Base-by-base conservation (phyloP, 345 rosid genomes). In the Abelmoschus esculentus region DNA sequence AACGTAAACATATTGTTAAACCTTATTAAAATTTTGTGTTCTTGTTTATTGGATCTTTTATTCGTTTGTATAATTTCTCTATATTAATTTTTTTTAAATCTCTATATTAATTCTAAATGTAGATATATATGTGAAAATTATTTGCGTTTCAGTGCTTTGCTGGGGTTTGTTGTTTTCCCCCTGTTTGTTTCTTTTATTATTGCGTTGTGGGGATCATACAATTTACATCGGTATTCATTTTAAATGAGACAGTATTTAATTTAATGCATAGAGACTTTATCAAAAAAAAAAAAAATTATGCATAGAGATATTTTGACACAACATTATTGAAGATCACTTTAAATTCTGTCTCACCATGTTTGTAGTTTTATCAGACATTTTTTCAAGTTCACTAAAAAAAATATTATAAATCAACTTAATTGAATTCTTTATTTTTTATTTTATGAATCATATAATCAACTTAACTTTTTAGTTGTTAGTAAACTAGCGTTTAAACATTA, bases 151-250 rank as follows among this genome's bases (percentile, higher is more conserved):
- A 34, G 22, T 61, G 46, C 26, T 61, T 15, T 8, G 44, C 46
- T 61, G 46, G 65, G 65, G 31, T 61, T 61, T 61, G 65, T 34
- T 34, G 44, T 42, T 61, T 61, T 61, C 2, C 64, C 42, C 22
- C 19, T 31, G 42, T 31, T 14, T 60, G 64, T 60, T 60, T 60
- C 40, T n/a, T 34, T 3, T 1, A 32, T 15, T 31, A 3, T 15
- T 32, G 42, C 7, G 36, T 13, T 15, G 42, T 60, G 52, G 22
- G 44, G 44, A 60, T 13, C 19, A 5, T 29, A 29, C 8, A 0
- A n/a, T 52, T 52, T 44, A 18, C 5, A 9, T 44, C 11, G n/a
- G n/a, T 50, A 6, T 1, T 52, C 12, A n/a, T n/a, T 52, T n/a
- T 52, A n/a, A 52, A 52, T n/a, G 55, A 52, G 55, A 52, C 55